phyloP scores from a whole-genome alignment of 1,284 basidiomycete species.

The Cystobasidiaceae sp. region DNA sequence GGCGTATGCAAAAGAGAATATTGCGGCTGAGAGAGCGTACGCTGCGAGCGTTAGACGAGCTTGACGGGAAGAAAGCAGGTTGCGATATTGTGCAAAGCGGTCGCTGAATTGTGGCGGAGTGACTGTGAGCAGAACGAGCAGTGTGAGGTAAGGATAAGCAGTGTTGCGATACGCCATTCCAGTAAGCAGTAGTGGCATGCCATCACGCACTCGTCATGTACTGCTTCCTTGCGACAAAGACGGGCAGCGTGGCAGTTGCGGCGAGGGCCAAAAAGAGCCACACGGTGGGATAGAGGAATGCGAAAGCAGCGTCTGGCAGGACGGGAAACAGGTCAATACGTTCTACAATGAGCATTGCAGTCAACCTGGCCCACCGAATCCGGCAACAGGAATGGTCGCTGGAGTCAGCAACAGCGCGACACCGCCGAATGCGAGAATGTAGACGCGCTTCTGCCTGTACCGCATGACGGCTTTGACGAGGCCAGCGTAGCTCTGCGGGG shows the following conservation, averaged over 20 bases:
- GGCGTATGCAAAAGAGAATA: constrained; percentile 32
- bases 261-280: constrained; percentile 33
- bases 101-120: neutral
- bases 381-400: constrained; percentile 11
- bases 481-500: constrained; percentile 27
- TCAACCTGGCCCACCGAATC: constrained; percentile 12
- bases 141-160: neutral
- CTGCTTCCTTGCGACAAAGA: constrained; percentile 37
- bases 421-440: constrained; percentile 17
- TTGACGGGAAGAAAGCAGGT: constrained; percentile 10
- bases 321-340: neutral
- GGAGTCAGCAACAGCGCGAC: constrained; percentile 7
- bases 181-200: neutral
- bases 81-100: constrained; percentile 17
- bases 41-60: constrained; percentile 26
- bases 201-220: constrained; percentile 34
- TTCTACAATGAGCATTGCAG: neutral
- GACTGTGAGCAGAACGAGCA: too few relatives aligned
- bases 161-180: too few relatives aligned
- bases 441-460: constrained; percentile 29
- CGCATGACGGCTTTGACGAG: constrained; percentile 25
- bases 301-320: constrained; percentile 1
- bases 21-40: constrained; percentile 25
- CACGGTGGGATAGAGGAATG: constrained; percentile 21
- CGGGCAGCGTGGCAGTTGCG: constrained; percentile 33